phyloP scores from a whole-genome alignment of 1,139 yeast genomes.

The Suhomyces chickasaworum region DNA sequence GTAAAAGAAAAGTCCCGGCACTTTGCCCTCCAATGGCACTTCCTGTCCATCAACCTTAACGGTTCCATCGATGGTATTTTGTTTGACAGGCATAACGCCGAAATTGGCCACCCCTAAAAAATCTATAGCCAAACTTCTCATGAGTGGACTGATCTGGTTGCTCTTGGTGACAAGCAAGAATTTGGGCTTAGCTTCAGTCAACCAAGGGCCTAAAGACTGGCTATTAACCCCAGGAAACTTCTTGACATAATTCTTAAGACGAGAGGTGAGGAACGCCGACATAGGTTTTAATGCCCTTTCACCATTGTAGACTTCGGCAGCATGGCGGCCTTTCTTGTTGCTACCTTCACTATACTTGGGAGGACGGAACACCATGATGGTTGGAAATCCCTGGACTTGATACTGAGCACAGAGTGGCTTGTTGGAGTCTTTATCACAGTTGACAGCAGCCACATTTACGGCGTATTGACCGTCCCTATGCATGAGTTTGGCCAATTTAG shows the following conservation, averaged over 20 bases:
- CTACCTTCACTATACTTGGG: slow-evolving; percentile 52
- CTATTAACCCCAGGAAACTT: slow-evolving; percentile 38
- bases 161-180: slow-evolving; percentile 51
- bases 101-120: slow-evolving; percentile 45
- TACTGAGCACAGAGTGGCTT: slow-evolving; percentile 70
- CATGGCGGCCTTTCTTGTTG: slow-evolving; percentile 42
- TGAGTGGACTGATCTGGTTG: slow-evolving; percentile 56
- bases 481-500: slow-evolving; percentile 63
- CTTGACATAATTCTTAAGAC: slow-evolving; percentile 74
- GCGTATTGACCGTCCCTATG: slow-evolving; percentile 51
- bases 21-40: slow-evolving; percentile 22
- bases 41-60: slow-evolving; percentile 24
- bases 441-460: slow-evolving; percentile 79
- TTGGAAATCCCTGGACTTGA: slow-evolving; percentile 76
- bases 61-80: slow-evolving; percentile 11
- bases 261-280: slow-evolving; percentile 56
- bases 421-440: slow-evolving; percentile 75
- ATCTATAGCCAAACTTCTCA: slow-evolving; percentile 77
- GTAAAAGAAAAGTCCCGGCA: slow-evolving; percentile 36
- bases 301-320: slow-evolving; percentile 69
- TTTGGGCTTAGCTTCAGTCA: slow-evolving; percentile 25
- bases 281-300: slow-evolving; percentile 64
- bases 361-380: slow-evolving; percentile 78
- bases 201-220: slow-evolving; percentile 34
- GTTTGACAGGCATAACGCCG: slow-evolving; percentile 27